Evolutionary conservation across 140 eudicot genomes (phyloP), one percentile per base, ranked within the genome.

Genomic region (Cichorium intybus): DNA sequence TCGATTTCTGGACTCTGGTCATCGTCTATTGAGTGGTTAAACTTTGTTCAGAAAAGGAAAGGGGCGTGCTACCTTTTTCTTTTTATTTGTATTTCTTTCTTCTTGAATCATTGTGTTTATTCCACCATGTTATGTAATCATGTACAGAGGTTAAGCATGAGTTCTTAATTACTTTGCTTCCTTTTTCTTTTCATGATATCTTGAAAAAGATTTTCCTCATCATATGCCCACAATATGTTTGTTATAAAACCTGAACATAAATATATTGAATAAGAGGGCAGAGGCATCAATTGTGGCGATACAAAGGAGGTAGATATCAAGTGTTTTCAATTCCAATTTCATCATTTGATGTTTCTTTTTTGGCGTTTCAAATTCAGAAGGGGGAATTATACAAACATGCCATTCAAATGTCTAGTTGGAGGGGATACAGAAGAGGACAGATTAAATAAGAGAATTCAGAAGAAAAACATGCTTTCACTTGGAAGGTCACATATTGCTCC

Each of bases 401-500:
- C 76, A 12, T 55, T 86, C 15, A 83, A 71, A 66, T 71, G 80
- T 55, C 62, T 80, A 37, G 65, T 71, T 62, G 43, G 82, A 27
- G 84, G 20, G 10, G 50, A 31, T 50, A 50, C 24, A 24, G 79
- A 62, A 46, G 60, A 60, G 35, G 78, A 37, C 26, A 62, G 71
- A n/a, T 41, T 35, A 35, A 68, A 75, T 66, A 75, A 50, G 41
- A 49, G 72, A 43, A 34, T 29, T 50, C 81, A 83, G 58, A 69
- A 66, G 69, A 78, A 83, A 56, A 56, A 70, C 52, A 53, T 48
- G 64, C 14, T 24, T 58, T 72, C 75, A 10, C 75, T 76, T 24
- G 77, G 83, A 41, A 69, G 79, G 68, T 77, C 82, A 0, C 65
- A 79, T 75, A 76, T 84, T 23, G 81, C 75, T 43, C 81, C 85